Conservation (phyloP, 441 rosid genomes). For the Erodium chrysanthum region DNA sequence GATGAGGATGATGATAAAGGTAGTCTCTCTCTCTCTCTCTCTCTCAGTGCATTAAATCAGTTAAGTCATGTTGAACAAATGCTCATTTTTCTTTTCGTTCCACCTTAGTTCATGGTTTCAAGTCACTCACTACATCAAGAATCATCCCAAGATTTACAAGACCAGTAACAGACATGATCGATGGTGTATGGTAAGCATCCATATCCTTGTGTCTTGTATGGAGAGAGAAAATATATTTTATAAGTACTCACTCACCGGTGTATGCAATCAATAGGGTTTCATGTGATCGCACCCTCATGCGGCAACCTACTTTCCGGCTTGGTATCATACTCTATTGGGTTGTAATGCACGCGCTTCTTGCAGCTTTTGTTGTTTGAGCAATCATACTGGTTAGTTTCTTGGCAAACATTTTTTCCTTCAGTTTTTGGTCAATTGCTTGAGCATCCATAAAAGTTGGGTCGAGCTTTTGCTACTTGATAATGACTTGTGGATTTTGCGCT, state of each 20-base stretch:
- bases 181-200: slow-evolving; percentile 73
- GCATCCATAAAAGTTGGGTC: not conserved
- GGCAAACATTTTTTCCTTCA: not conserved
- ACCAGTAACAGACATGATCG: slow-evolving; percentile 73
- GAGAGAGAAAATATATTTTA: slow-evolving; percentile 7
- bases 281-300: slow-evolving; percentile 92
- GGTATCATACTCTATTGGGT: slow-evolving; percentile 90
- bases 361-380: slow-evolving; percentile 59
- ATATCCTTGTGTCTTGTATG: slow-evolving; percentile 7
- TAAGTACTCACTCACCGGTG: not conserved
- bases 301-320: slow-evolving; percentile 83
- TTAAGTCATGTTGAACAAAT: not conserved
- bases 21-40: slow-evolving; percentile 18
- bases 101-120: slow-evolving; percentile 80
- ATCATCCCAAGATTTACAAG: slow-evolving; percentile 74
- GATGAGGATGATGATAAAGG: slow-evolving; percentile 98
- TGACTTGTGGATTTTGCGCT: not conserved
- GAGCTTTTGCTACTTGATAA: not conserved
- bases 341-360: slow-evolving; percentile 67
- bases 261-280: slow-evolving; percentile 55
- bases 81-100: slow-evolving; percentile 2
- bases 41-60: not conserved
- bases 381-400: slow-evolving; percentile 29
- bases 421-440: not conserved
- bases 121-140: slow-evolving; percentile 79